phyloP scores from a whole-genome alignment of 2,329 filamentous ascomycete species.

The Hirsutella minnesotensis region DNA sequence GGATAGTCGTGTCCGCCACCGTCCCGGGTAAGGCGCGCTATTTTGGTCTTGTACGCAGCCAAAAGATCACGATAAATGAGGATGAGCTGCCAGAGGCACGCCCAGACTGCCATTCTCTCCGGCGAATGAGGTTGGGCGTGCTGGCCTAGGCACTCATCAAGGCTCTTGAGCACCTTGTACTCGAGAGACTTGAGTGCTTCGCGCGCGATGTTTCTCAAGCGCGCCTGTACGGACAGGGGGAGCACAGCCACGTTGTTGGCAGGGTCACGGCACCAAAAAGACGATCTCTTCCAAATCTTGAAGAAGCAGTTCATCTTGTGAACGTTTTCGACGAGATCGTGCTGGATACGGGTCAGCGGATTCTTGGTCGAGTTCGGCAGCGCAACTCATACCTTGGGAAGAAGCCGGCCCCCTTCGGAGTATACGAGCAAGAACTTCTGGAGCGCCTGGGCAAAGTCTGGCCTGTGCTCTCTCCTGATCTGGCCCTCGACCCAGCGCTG shows the following conservation, averaged over 20 bases:
- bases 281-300: conserved; percentile 32
- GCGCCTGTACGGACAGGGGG: conserved; percentile 27
- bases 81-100: conserved; percentile 36
- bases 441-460: conserved; percentile 19
- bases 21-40: conserved; percentile 12
- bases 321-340: conserved; percentile 29
- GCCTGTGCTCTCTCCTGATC: conserved; percentile 20
- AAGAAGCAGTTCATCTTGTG: conserved; percentile 38
- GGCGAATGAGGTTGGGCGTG: conserved; percentile 24
- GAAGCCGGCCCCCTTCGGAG: conserved; percentile 19
- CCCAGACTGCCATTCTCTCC: conserved; percentile 34
- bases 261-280: conserved; percentile 28
- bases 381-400: conserved; percentile 24
- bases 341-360: conserved; percentile 16
- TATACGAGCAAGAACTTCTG: conserved; percentile 27
- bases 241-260: conserved; percentile 23
- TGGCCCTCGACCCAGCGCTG: conserved; percentile 25
- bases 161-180: conserved; percentile 25
- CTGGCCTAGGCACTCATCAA: conserved; percentile 26
- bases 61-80: conserved; percentile 34
- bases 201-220: conserved; percentile 26
- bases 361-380: neutral
- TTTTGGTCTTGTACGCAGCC: conserved; percentile 16
- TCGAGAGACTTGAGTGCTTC: conserved; percentile 24
- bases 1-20: conserved; percentile 10